Percentiles rank a stretch among this genome's conserved stretches.
Evolutionary conservation across 2,329 filamentous ascomycete species (phyloP).

Genomic region (Aspergillus sp.): DNA sequence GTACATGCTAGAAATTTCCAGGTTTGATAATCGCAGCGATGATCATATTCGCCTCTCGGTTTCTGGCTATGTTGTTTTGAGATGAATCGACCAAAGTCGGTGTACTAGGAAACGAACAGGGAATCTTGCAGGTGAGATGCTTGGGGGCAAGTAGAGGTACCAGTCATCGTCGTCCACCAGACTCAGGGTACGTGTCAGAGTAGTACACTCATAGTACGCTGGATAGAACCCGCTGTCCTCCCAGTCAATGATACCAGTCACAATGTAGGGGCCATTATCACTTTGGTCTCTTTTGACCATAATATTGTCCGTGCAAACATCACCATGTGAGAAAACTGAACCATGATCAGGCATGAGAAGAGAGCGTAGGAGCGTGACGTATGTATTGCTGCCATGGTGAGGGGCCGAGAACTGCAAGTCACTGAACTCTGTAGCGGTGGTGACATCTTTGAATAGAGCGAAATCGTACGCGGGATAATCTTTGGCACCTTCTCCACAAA

Average conservation of each 20-base stretch:
- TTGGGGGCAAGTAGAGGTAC: constrained; percentile 25
- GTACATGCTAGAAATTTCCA: too few relatives aligned
- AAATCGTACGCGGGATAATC: constrained; percentile 21
- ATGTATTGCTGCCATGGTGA: constrained; percentile 18
- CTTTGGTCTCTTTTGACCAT: constrained; percentile 21
- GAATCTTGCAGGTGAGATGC: constrained; percentile 22
- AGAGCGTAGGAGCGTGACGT: constrained; percentile 21
- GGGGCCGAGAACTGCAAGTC: constrained; percentile 22
- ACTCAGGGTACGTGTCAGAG: constrained; percentile 15
- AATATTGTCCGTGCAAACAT: constrained; percentile 24
- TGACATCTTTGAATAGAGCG: constrained; percentile 19
- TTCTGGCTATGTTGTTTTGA: constrained; percentile 7
- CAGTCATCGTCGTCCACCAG: constrained; percentile 24
- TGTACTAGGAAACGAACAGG: constrained; percentile 21
- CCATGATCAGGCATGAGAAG: constrained; percentile 14
- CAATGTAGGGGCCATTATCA: constrained; percentile 6
- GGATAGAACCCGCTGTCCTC: constrained; percentile 32
- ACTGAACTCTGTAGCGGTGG: constrained; percentile 16
- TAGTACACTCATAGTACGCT: constrained; percentile 26
- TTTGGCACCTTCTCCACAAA: constrained; percentile 25
- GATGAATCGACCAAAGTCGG: constrained; percentile 18
- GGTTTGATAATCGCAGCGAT: too few relatives aligned
- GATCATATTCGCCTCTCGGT: too few relatives aligned
- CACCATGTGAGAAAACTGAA: constrained; percentile 28
- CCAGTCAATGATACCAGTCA: constrained; percentile 31